These are phyloP conservation scores for Spathaspora girioi DNA, from an alignment of 805 yeast species.

Conservation along the genomic window DNA sequence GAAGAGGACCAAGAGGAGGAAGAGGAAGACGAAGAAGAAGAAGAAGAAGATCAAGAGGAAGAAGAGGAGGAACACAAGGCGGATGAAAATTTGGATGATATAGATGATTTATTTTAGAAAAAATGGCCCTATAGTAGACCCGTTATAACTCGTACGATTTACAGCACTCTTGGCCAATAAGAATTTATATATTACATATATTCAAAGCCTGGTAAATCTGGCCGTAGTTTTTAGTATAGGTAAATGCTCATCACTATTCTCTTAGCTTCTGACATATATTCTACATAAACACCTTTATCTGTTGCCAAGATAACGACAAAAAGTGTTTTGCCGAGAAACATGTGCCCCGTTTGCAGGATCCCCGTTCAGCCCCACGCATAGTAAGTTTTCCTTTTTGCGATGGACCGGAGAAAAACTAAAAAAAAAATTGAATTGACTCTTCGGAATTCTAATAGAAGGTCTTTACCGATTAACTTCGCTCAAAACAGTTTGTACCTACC, in stretches of 20 bases:
- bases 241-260: no score
- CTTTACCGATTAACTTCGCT: neutral
- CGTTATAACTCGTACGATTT: neutral
- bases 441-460: no score
- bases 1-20: conserved; percentile 28
- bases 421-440: neutral
- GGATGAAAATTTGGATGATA: conserved; percentile 27
- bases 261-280: no score
- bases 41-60: conserved; percentile 8
- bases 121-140: neutral
- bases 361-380: no score
- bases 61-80: conserved; percentile 9
- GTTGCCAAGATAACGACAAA: no score
- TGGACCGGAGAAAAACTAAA: neutral
- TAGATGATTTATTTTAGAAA: conserved; percentile 33
- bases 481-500: neutral
- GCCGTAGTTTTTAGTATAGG: no score
- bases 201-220: no score
- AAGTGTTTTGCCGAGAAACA: no score
- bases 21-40: conserved; percentile 13
- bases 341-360: no score
- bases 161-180: neutral
- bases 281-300: no score
- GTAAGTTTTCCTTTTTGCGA: no score
- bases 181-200: neutral